Base-by-base conservation (phyloP, 2,329 filamentous ascomycete genomes). In the Colletotrichum euphorbiae region DNA sequence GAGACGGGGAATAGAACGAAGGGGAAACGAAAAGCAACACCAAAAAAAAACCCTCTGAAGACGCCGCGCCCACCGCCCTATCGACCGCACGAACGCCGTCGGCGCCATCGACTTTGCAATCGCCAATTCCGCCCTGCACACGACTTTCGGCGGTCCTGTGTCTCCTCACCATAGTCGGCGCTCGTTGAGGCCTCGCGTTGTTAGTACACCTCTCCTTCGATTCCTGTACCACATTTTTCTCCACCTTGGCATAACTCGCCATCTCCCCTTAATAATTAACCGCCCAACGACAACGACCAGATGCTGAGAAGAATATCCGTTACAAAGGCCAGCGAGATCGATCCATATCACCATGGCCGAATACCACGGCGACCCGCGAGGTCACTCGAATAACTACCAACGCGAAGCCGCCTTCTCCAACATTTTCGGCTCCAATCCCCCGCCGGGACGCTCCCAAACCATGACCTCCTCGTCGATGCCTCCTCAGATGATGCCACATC, bases 371-470 rank as follows among this genome's bases (percentile, higher is more conserved):
- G 80, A 79, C 72, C 79, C 79, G 57, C 79, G 80, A 64, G 81
- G 84, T 72, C 85, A 87, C 84, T 76, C 82, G 62, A 82, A 84
- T 71, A 85, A 85, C 76, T 85, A 84, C 75, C 93, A 96, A 81
- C 91, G 96, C 82, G 94, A 99, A 88, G 93, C 93, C 73, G 96
- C 95, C 72, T 99, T 97, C 80, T 93, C 92, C 72, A 95, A 95
- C 81, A 98, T 98, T 77, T 99, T 98, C 78, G 96, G 95, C 73
- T 90, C 90, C 72, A 87, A 93, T 72, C 94, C 93, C 71, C 93
- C 93, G 52, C 89, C 93, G 51, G 95, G 95, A 67, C 91, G 96
- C 78, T 97, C 94, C 66, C 94, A 98, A 77, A 98, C 95, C 28
- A 98, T 98, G 94, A 96, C 91, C 71, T 94, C 92, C 63, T 90